Percentiles rank a stretch among this genome's conserved stretches.
Evolutionary conservation across 2,329 filamentous ascomycete genomes (phyloP).

Genomic region (Fusarium sacchari): DNA sequence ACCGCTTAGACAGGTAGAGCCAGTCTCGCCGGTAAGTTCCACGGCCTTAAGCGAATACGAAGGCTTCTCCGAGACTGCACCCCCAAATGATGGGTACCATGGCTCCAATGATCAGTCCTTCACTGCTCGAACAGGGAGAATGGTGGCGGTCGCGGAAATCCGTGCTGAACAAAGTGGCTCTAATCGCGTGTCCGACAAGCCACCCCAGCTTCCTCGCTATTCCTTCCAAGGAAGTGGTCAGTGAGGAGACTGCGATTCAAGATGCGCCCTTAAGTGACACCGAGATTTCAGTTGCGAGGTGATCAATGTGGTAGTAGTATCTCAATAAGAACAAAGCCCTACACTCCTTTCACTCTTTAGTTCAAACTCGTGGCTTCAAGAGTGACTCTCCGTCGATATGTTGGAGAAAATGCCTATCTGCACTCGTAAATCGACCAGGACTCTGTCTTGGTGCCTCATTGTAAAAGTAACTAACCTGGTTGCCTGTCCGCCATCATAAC

Average conservation of each 20-base stretch:
- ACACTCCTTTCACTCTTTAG: background rate
- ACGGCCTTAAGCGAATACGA: background rate
- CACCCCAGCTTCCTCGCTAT: background rate
- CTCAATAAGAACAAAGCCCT: background rate
- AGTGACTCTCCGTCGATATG: background rate
- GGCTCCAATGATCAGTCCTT: background rate
- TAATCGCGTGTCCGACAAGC: background rate
- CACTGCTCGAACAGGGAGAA: background rate
- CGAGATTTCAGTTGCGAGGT: background rate
- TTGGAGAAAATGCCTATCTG: background rate
- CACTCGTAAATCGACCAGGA: background rate
- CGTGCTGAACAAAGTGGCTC: background rate
- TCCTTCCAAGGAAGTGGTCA: background rate
- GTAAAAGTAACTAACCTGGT: conserved; percentile 1
- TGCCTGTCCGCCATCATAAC: background rate
- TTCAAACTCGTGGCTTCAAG: background rate
- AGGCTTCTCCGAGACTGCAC: background rate
- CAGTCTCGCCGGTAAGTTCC: background rate
- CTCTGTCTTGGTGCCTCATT: conserved; percentile 22
- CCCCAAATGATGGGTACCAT: background rate
- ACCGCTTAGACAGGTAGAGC: background rate
- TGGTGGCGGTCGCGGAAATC: background rate
- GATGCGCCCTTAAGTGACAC: background rate
- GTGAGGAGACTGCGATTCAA: background rate
- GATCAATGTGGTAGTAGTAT: background rate